A percentile compares a stretch with the other conserved stretches of the same genome.
These are phyloP conservation scores for Cryptococcus deneoformans DNA, from an alignment of 1,284 basidiomycete genomes.

Conservation along the genomic window DNA sequence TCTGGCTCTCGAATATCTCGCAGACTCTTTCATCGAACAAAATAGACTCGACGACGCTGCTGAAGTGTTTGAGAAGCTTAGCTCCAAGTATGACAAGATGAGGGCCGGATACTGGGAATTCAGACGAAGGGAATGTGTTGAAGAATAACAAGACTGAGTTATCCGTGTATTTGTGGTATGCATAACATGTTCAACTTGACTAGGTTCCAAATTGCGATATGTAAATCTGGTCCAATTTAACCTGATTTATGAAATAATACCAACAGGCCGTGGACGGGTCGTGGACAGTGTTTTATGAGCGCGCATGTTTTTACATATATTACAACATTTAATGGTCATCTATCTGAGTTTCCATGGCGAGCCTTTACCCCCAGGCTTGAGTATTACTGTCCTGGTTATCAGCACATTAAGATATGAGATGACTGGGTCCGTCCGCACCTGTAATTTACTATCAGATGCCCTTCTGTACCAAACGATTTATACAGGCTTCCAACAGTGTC, in stretches of 20 bases:
- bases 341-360: too few relatives aligned
- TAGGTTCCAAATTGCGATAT: too few relatives aligned
- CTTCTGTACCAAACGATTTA: constrained; percentile 92
- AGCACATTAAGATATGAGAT: background rate
- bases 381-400: constrained; percentile 27
- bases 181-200: too few relatives aligned
- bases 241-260: too few relatives aligned
- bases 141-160: constrained; percentile 4
- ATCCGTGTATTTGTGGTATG: too few relatives aligned
- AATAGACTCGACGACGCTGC: constrained; percentile 52
- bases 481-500: constrained; percentile 78
- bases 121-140: constrained; percentile 23
- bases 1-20: constrained; percentile 79
- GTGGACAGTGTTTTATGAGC: too few relatives aligned
- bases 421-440: constrained; percentile 57
- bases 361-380: constrained; percentile 38
- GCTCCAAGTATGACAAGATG: constrained; percentile 68
- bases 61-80: constrained; percentile 70
- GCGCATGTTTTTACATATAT: too few relatives aligned
- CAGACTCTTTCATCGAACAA: constrained; percentile 67
- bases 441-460: constrained; percentile 93
- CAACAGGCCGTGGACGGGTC: too few relatives aligned
- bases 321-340: too few relatives aligned
- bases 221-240: too few relatives aligned
- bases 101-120: constrained; percentile 51